Base-by-base conservation (phyloP, 1,284 basidiomycete genomes). In the Sparassis latifolia region DNA sequence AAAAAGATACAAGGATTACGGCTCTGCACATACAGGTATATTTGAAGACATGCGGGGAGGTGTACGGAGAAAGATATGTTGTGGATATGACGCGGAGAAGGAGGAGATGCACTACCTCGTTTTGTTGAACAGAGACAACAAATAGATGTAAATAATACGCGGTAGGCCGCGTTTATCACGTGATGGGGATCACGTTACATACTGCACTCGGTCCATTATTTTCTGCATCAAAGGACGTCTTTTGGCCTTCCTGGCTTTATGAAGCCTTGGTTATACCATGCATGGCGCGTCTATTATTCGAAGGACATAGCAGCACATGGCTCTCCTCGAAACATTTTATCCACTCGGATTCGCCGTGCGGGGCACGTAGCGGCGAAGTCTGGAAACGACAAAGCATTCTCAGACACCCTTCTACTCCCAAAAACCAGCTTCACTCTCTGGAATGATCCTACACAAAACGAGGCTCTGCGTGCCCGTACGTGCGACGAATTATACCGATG, bases 361-460 rank as follows among this genome's bases (percentile, higher is more conserved):
- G 20, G 20, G 20, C 20, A 20, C 20, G 20, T 20, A 20, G 20
- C 20, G 20, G 20, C 20, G 20, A 30, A 10, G n/a, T 31, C 10
- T 45, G 12, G n/a, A 10, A 42, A 51, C 20, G 27, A 43, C 5
- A 56, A 69, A 48, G 62, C 66, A 3, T 84, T 75, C 61, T 73
- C 79, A n/a, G 70, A 86, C 42, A 92, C 93, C 1, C 72, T 99
- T 4, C 75, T 83, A 3, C 78, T 99, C 3, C 96, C 96, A 0
- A 88, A 84, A 63, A 97, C 95, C 0, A 58, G 72, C 0, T 92
- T 99, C 63, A 82, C 90, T 0, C 75, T 95, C 49, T 82, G 89
- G 66, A 75, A 80, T 6, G 83, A 92, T 61, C 80, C 86, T 2
- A 72, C 76, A 6, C 80, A 82, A 51, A 78, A 79, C 37, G 84